Evolutionary conservation across 1,139 yeast species (phyloP), one percentile per base, ranked within the genome.

Genomic region (Insectozyma bohioensis): DNA sequence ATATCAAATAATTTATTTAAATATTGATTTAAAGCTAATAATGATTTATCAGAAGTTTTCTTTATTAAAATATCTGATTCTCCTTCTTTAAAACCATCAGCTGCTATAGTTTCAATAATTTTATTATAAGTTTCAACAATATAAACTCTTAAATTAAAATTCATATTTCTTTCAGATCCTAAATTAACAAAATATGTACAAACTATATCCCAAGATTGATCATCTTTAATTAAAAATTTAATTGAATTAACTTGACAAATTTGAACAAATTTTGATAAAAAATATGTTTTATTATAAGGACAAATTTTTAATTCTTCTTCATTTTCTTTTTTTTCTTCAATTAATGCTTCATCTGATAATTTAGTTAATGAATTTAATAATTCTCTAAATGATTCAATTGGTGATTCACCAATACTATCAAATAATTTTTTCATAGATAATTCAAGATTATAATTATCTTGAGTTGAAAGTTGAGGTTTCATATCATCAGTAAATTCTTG

Each of bases 381-480:
- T 12, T 62, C 66, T 6, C 51, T 39, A 43, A 78, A 81, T 2
- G 86, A 67, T 1, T 57, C 56, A 2, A 58, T 52, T 1, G 80
- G 70, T 43, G 77, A 83, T 5, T 69, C 71, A 24, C 58, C 61
- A 2, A 90, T 70, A 34, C 84, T 78, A 24, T 80, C 88, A 31
- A 74, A 59, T 24, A 88, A 62, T 42, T 80, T 80, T n/a, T 60
- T 56, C 19, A 80, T 57, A 0, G 88, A 75, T 11, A 53, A 56
- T 31, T 78, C 82, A 15, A 85, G 67, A 1, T 74, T 69, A 6
- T 58, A 54, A 13, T 75, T 51, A 37, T 85, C 95, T 27, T 55
- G 61, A 12, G 54, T 44, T 2, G 54, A 46, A 17, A 72, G 47
- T 23, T 49, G 56, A 1, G 65, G 58, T 14, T 46, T 28, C 40